Conservation (phyloP, 352 stramenopile genomes). For the Phytophthora idaei region DNA sequence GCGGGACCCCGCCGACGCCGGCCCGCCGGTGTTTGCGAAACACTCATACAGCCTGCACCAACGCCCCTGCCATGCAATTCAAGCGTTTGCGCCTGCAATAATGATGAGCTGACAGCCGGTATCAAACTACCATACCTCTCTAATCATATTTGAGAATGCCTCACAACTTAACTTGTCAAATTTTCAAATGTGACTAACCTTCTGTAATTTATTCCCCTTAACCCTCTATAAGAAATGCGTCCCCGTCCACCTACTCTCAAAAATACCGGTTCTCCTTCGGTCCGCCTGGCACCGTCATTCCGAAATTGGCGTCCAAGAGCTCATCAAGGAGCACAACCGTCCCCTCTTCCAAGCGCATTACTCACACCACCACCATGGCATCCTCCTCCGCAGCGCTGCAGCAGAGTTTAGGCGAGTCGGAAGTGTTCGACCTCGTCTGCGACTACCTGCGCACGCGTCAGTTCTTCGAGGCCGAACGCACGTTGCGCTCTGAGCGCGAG, state of each 20-base stretch:
- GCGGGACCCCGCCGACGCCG: neutral
- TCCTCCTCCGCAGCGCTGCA: constrained; percentile 71
- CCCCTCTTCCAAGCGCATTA: constrained; percentile 3
- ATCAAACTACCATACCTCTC: neutral
- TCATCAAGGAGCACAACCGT: constrained; percentile 22
- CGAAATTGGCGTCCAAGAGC: constrained; percentile 23
- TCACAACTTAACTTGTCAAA: neutral
- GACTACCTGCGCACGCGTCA: constrained; percentile 88
- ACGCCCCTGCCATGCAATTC: constrained; percentile 13
- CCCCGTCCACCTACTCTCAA: constrained; percentile 28
- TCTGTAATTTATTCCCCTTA: neutral
- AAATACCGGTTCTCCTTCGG: constrained; percentile 7
- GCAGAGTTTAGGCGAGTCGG: constrained; percentile 80
- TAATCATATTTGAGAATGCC: neutral
- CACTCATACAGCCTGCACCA: neutral
- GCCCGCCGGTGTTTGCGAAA: neutral
- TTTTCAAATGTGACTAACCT: neutral
- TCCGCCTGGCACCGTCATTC: constrained; percentile 17
- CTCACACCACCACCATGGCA: constrained; percentile 34
- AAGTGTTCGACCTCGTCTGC: constrained; percentile 89
- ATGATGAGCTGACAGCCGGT: constrained; percentile 24
- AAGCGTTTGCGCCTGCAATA: constrained; percentile 9
- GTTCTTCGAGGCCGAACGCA: constrained; percentile 85
- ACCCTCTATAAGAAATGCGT: neutral
- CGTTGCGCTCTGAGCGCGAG: constrained; percentile 70